Evolutionary conservation across 139 green algal species (phyloP), one percentile per base, ranked within the genome.

Genomic region (Ettlia oleoabundans): DNA sequence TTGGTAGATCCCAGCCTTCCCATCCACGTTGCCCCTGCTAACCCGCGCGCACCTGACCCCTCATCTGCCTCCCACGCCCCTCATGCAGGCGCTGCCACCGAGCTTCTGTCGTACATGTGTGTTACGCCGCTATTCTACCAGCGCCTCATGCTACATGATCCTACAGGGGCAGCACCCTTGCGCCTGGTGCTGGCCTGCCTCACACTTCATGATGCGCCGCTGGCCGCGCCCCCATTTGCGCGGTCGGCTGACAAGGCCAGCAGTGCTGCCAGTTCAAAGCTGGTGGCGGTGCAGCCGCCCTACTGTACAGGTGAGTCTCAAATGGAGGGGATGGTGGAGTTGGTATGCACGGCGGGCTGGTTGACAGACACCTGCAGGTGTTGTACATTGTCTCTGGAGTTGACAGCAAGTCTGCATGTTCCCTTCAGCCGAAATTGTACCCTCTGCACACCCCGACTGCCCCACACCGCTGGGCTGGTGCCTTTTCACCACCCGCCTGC

Each of bases 41-140:
- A 52, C 22, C 73, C 41, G 51, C 38, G 55, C 28, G 5, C 52
- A 5, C 53, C 24, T 32, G n/a, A n/a, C n/a, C 33, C 72, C 47
- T 30, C 72, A 5, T 28, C 21, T 72, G 37, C 73, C 22, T 78
- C 41, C 65, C 38, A 67, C 28, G 5, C 52, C 21, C 53, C 24
- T 32, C 9, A 6, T 32, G 71, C 83, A 72, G 86, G 86, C 40
- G 84, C 69, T 1, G 76, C 84, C 37, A 82, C 89, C 22, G 84
- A 90, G 71, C 43, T 89, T 26, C 78, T 90, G 33, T 77, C 86
- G 47, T 82, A 81, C 62, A 43, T 89, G 33, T 53, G 32, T 47
- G 70, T 87, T 65, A 83, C 78, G 8, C 84, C 83, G 1, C 72
- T 87, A 4, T 86, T 89, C 78, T 90, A 87, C 66, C 51, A 87